phyloP scores from a whole-genome alignment of 129 eudicot genomes.

The carrot (Daucus carota) region DNA sequence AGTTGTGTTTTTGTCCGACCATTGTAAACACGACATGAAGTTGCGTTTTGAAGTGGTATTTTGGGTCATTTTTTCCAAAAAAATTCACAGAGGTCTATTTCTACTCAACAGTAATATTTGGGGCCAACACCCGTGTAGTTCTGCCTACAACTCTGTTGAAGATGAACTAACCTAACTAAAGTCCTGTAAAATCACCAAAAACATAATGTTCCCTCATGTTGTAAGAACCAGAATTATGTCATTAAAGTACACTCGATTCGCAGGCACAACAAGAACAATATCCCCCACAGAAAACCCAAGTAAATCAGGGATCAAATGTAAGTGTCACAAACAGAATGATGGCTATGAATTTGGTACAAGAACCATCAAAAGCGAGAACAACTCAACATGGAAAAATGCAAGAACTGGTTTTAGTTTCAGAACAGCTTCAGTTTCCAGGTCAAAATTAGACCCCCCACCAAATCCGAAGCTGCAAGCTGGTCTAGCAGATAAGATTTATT shows the following conservation, averaged over 20 bases:
- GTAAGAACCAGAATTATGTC: not conserved
- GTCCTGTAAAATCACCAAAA: not conserved
- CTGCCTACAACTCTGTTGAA: not conserved
- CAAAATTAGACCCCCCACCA: not conserved
- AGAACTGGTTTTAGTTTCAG: conserved; percentile 17
- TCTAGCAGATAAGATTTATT: no score
- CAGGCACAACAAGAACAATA: not conserved
- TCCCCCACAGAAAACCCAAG: conserved; percentile 36
- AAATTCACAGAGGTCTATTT: no score
- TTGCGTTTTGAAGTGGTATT: no score
- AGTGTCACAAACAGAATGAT: conserved; percentile 59
- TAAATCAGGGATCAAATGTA: conserved; percentile 58
- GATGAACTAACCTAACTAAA: not conserved
- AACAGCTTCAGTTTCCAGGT: not conserved
- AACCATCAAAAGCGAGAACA: conserved; percentile 20
- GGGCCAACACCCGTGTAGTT: not conserved
- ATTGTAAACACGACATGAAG: no score
- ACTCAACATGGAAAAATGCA: conserved; percentile 10
- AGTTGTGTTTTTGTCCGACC: no score
- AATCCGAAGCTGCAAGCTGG: not conserved
- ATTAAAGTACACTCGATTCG: not conserved
- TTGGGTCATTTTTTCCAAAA: no score
- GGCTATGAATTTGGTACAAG: conserved; percentile 27
- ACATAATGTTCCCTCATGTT: not conserved
- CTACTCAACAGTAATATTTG: no score